Evolutionary conservation across 2,329 filamentous ascomycete species (phyloP).

Genomic region (Diaporthe capsici): DNA sequence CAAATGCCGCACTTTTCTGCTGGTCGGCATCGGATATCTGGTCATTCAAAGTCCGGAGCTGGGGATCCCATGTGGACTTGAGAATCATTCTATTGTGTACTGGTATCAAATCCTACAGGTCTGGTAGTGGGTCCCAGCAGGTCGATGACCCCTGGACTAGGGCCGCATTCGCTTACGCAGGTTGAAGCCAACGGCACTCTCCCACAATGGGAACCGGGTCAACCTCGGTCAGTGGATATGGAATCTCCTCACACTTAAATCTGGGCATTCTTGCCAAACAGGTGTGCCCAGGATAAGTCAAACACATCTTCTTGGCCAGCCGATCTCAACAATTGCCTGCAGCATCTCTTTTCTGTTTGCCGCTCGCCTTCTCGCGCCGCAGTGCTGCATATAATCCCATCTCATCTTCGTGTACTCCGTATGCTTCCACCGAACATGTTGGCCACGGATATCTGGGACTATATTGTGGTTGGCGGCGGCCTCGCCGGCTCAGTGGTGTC

Average conservation of each 20-base stretch:
- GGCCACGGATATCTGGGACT: conserved; percentile 43
- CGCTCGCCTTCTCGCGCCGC: not conserved
- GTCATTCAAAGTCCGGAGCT: not conserved
- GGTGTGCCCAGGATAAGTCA: not conserved
- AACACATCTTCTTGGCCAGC: not conserved
- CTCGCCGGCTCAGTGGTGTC: conserved; percentile 43
- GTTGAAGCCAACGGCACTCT: not conserved
- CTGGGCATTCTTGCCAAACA: not conserved
- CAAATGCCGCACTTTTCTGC: not conserved
- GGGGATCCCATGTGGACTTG: not conserved
- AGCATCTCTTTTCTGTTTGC: not conserved
- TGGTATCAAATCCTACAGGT: not conserved
- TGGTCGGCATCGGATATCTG: not conserved
- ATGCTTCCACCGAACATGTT: not conserved
- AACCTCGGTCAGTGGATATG: conserved; percentile 8
- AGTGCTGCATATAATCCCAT: not conserved
- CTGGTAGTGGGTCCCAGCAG: not conserved
- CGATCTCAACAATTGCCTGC: not conserved
- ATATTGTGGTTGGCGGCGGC: conserved; percentile 45
- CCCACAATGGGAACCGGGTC: not conserved
- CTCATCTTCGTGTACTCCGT: not conserved
- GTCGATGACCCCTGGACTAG: not conserved
- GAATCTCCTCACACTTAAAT: not conserved
- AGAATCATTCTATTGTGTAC: not conserved
- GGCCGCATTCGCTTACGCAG: not conserved